Percentiles rank a stretch among this genome's conserved stretches.
Conservation (phyloP, 2,329 filamentous ascomycete species). For the Pseudogymnoascus sp. region DNA sequence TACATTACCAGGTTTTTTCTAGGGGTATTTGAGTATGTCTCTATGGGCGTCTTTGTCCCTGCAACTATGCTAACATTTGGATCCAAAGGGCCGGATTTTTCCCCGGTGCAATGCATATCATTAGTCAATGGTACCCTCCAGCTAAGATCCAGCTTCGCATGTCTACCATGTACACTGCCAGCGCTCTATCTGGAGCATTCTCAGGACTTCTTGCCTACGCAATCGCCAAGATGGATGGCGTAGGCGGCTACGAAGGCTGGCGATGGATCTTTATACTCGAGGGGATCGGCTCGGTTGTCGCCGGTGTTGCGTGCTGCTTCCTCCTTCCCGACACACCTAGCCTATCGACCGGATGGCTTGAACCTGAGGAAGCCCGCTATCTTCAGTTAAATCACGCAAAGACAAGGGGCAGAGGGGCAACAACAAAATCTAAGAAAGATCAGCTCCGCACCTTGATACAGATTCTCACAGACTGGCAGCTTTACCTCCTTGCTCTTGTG, state of each 20-base stretch:
- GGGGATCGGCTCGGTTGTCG: conserved; percentile 37
- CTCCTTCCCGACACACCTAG: too few relatives aligned
- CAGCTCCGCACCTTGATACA: too few relatives aligned
- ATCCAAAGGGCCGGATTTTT: conserved; percentile 14
- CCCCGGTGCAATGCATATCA: conserved; percentile 28
- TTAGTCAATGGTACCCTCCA: conserved; percentile 12
- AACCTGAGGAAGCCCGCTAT: not conserved
- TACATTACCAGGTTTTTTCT: conserved; percentile 24
- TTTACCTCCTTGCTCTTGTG: conserved; percentile 24
- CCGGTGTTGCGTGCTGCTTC: too few relatives aligned
- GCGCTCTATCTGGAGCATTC: conserved; percentile 34
- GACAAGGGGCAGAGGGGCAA: conserved; percentile 12
- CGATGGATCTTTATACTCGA: too few relatives aligned
- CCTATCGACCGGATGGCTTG: conserved; percentile 10
- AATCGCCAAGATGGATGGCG: conserved; percentile 39
- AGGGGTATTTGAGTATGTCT: conserved; percentile 13
- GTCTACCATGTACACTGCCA: not conserved
- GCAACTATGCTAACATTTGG: not conserved
- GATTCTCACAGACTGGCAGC: conserved; percentile 27
- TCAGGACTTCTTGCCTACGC: conserved; percentile 37
- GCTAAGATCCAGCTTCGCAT: not conserved
- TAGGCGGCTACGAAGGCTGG: conserved; percentile 32
- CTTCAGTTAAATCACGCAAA: not conserved
- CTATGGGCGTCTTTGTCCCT: not conserved
- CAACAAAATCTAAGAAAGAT: conserved; percentile 20